These are phyloP conservation scores for Sclerotinia sclerotiorum DNA, from an alignment of 2,329 filamentous ascomycete species.

Conservation along the genomic window DNA sequence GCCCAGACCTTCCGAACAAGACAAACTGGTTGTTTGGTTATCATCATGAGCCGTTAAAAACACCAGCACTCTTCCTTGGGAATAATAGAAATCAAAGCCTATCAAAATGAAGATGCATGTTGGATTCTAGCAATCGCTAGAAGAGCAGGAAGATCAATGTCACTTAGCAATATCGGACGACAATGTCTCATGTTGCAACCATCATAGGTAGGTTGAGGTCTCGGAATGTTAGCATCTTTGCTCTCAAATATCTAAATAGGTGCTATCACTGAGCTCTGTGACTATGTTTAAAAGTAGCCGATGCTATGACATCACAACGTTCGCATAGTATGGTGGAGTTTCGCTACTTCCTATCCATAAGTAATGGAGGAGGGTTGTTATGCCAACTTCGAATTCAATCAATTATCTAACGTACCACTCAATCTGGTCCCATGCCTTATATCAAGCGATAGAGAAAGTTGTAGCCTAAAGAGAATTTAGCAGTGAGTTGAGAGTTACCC, in stretches of 20 bases:
- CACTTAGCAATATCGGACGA: too few relatives aligned
- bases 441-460: not conserved
- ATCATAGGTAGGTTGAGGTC: not conserved
- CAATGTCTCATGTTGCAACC: not conserved
- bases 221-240: not conserved
- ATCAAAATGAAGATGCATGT: too few relatives aligned
- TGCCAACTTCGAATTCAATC: not conserved
- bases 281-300: too few relatives aligned
- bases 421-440: not conserved
- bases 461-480: not conserved
- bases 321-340: not conserved
- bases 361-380: not conserved
- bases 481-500: not conserved
- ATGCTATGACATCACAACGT: not conserved
- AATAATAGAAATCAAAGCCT: not conserved
- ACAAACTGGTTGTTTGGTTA: not conserved
- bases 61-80: not conserved
- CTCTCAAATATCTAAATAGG: not conserved
- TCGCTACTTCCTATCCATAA: not conserved
- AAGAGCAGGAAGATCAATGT: not conserved
- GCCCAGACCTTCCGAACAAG: not conserved
- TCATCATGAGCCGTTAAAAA: not conserved
- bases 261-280: not conserved
- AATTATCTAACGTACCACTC: not conserved
- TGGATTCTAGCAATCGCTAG: not conserved